A percentile compares a stretch with the other conserved stretches of the same genome.
Evolutionary conservation across 306 rosid species (phyloP).

Genomic region (Cucumis melo): DNA sequence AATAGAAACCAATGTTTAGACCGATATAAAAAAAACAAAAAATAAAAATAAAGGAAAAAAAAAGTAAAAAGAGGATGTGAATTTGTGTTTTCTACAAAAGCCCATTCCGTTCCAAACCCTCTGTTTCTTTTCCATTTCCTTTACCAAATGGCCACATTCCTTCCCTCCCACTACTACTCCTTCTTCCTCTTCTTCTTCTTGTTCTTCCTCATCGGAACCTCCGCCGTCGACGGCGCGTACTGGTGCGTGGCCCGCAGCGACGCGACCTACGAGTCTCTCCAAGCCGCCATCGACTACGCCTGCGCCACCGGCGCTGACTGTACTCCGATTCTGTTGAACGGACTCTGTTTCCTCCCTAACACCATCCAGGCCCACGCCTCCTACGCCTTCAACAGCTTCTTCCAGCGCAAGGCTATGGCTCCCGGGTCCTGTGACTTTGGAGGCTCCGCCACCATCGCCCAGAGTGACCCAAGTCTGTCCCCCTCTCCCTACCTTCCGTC

Average conservation of each 20-base stretch:
- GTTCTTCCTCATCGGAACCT: neutral
- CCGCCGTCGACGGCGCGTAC: conserved; percentile 12
- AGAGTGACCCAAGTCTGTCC: conserved; percentile 59
- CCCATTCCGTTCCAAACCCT: conserved; percentile 13
- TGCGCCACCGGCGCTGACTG: conserved; percentile 74
- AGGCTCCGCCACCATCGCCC: conserved; percentile 70
- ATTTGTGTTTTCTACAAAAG: neutral
- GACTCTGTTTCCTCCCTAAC: conserved; percentile 75
- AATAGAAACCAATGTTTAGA: too few species aligned
- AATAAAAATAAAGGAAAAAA: neutral
- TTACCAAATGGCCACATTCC: conserved; percentile 3
- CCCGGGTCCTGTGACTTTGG: conserved; percentile 75
- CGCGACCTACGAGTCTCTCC: conserved; percentile 33
- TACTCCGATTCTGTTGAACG: conserved; percentile 35
- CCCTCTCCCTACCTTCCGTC: neutral
- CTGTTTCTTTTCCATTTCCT: conserved; percentile 15
- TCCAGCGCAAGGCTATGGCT: conserved; percentile 38
- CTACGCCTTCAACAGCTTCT: conserved; percentile 78
- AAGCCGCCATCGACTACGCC: conserved; percentile 70
- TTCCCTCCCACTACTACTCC: neutral
- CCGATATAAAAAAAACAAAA: neutral
- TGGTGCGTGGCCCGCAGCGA: conserved; percentile 90
- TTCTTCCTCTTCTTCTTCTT: neutral
- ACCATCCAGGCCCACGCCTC: conserved; percentile 91
- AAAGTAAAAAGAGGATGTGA: conserved; percentile 7